Percentiles rank a stretch among this genome's conserved stretches.
These are phyloP conservation scores for Pythium dissotocum DNA, from an alignment of 352 stramenopile genomes.

Conservation along the genomic window DNA sequence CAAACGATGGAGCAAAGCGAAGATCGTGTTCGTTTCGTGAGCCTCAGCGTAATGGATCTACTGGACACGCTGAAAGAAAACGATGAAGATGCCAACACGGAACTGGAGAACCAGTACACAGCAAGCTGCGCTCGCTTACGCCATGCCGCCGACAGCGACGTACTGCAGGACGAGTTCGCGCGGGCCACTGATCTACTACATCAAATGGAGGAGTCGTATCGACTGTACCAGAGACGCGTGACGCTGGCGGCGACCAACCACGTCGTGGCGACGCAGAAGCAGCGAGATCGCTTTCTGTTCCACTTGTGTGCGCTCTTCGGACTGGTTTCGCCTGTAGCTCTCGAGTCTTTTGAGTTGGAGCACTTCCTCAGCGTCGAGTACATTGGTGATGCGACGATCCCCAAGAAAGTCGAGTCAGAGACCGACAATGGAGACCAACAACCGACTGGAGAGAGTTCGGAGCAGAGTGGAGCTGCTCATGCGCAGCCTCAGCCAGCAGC, in stretches of 20 bases:
- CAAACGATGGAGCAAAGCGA: conserved; percentile 58
- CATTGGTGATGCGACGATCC: conserved; percentile 40
- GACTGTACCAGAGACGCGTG: conserved; percentile 57
- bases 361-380: conserved; percentile 50
- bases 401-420: not conserved
- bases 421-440: conserved; percentile 1
- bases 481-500: not conserved
- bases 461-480: not conserved
- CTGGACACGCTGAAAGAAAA: conserved; percentile 73
- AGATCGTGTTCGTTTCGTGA: conserved; percentile 58
- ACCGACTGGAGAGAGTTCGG: conserved; percentile 6
- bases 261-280: conserved; percentile 43
- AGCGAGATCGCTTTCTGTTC: conserved; percentile 46
- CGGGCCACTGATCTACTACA: conserved; percentile 53
- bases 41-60: conserved; percentile 72
- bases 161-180: conserved; percentile 64
- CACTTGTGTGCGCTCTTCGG: conserved; percentile 57
- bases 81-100: conserved; percentile 51
- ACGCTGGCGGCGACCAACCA: conserved; percentile 55
- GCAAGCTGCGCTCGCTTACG: conserved; percentile 56
- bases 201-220: conserved; percentile 77
- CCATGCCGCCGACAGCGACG: conserved; percentile 64
- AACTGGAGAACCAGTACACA: conserved; percentile 50
- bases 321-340: conserved; percentile 9
- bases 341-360: conserved; percentile 38